Evolutionary conservation across 768 basidiomycete genomes (phyloP).

Genomic region (Hypholoma fasciculare): DNA sequence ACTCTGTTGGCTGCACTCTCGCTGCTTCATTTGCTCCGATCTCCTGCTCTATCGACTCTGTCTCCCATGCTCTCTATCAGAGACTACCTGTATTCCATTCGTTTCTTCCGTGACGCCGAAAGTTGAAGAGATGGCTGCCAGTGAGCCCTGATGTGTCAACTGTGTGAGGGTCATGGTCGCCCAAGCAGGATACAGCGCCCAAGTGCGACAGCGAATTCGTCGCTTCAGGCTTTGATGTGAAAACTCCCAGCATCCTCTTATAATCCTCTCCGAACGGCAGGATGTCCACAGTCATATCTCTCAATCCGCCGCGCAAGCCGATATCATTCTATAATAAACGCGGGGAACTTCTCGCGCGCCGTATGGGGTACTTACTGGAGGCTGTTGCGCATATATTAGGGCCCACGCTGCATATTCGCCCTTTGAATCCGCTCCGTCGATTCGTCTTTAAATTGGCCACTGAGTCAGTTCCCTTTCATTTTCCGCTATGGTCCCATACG

Average conservation of each 20-base stretch:
- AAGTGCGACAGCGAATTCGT: too few relatives aligned
- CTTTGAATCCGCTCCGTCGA: background rate
- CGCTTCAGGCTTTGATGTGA: too few relatives aligned
- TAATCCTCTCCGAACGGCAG: background rate
- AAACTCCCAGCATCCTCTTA: background rate
- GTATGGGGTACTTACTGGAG: background rate
- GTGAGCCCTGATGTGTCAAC: too few relatives aligned
- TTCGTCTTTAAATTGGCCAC: conserved; percentile 6
- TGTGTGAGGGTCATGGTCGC: too few relatives aligned
- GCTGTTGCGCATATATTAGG: background rate
- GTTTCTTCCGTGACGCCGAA: too few relatives aligned
- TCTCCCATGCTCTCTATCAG: too few relatives aligned
- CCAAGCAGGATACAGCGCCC: too few relatives aligned
- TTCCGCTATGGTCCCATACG: conserved; percentile 15
- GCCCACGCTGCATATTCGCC: background rate
- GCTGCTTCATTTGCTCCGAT: too few relatives aligned
- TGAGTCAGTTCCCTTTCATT: background rate
- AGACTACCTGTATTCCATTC: too few relatives aligned
- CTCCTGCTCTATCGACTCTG: too few relatives aligned
- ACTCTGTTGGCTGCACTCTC: too few relatives aligned
- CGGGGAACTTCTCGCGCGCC: conserved; percentile 2
- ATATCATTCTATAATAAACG: conserved; percentile 1
- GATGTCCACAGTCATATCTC: background rate
- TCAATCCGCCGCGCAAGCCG: background rate
- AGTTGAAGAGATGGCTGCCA: too few relatives aligned